Evolutionary conservation across 305 asterid species (phyloP), one percentile per base, ranked within the genome.

Genomic region (Salvia sclarea): DNA sequence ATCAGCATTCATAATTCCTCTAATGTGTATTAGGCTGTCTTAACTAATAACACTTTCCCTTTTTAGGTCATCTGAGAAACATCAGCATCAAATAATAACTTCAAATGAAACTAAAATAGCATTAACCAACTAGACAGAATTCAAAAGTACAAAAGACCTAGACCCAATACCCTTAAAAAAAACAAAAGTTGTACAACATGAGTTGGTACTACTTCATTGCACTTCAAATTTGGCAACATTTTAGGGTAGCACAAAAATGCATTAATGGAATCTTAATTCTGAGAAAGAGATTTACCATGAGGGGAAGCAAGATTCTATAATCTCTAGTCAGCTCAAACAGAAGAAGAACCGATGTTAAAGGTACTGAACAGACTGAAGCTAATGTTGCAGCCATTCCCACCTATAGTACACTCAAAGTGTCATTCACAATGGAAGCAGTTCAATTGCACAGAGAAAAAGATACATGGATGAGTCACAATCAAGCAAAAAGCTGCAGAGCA

Each of bases 381-480:
- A 94, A 71, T 28, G 99, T 94, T 78, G 98, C 98, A 72, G 99
- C 99, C 99, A 94, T 94, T 61, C 99, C 99, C 71, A 94, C 96
- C 98, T 94, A 85, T 82, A 80, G 43, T 68, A 74, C n/a, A n/a
- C n/a, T n/a, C n/a, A n/a, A n/a, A n/a, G n/a, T n/a, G n/a, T n/a
- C n/a, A n/a, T n/a, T n/a, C n/a, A n/a, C n/a, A n/a, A n/a, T n/a
- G n/a, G n/a, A n/a, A n/a, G n/a, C 49, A 68, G 28, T 57, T 69
- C n/a, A 59, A 69, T 25, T 41, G 54, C 37, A 45, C 10, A 18
- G 38, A 61, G 55, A 53, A 60, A 60, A 70, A 48, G 43, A 21
- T 64, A 10, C 16, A 50, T 3, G 20, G 21, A 60, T 61, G 25
- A 53, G 63, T 40, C 59, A 71, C 20, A 53, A 21, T 60, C 54